These are phyloP conservation scores for Hortaea werneckii DNA, from an alignment of 2,329 filamentous ascomycete species.

Conservation along the genomic window DNA sequence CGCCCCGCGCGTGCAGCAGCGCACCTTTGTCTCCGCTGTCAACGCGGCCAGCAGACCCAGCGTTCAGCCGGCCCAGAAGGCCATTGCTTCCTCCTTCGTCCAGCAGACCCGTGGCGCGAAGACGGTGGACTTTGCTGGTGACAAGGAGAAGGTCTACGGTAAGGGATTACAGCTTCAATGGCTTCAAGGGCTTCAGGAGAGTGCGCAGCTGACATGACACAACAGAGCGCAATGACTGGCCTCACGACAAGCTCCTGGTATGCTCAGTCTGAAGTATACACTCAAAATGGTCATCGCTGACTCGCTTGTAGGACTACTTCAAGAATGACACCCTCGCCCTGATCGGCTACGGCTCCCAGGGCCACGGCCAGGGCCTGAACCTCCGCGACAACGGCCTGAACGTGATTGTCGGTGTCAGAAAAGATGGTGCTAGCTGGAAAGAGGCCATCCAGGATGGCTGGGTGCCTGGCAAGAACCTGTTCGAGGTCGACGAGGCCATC, in stretches of 20 bases:
- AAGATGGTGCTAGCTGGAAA: slow-evolving; percentile 97
- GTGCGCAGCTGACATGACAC: slow-evolving; percentile 19
- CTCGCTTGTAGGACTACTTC: slow-evolving; percentile 73
- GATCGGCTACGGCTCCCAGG: slow-evolving; percentile 97
- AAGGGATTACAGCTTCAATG: slow-evolving; percentile 25
- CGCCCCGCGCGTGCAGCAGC: slow-evolving; percentile 41
- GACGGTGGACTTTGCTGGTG: slow-evolving; percentile 97
- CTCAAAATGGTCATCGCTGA: not conserved
- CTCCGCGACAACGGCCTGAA: slow-evolving; percentile 99
- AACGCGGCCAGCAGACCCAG: slow-evolving; percentile 37
- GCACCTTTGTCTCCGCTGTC: slow-evolving; percentile 50
- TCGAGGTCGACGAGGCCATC: slow-evolving; percentile 96
- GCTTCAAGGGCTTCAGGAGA: not conserved
- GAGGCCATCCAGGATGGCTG: slow-evolving; percentile 95
- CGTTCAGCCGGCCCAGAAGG: slow-evolving; percentile 30
- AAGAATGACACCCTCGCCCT: slow-evolving; percentile 98
- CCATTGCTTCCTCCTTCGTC: slow-evolving; percentile 38
- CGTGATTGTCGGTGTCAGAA: slow-evolving; percentile 96
- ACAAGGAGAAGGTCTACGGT: slow-evolving; percentile 93
- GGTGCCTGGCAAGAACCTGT: slow-evolving; percentile 97
- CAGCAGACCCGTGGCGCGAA: slow-evolving; percentile 81
- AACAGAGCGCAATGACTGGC: slow-evolving; percentile 94
- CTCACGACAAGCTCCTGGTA: slow-evolving; percentile 92
- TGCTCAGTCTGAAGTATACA: slow-evolving; percentile 25
- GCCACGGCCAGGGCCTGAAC: slow-evolving; percentile 98